Evolutionary conservation across 2,329 filamentous ascomycete genomes (phyloP).

Genomic region (Cladosporium sp.): DNA sequence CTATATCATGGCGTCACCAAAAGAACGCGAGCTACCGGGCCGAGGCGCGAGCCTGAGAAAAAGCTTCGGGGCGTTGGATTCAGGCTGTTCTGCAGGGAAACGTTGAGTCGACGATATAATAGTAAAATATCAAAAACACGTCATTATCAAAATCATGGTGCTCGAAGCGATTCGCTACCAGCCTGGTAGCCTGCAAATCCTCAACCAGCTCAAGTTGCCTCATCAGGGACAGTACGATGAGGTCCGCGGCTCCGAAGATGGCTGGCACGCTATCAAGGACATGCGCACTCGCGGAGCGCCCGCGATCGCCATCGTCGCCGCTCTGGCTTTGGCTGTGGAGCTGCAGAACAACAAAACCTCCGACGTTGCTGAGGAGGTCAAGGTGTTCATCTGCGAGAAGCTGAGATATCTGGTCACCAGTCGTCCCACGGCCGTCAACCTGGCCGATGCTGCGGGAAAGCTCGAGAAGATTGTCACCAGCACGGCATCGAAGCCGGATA

Average conservation of each 20-base stretch:
- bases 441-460: conserved; percentile 82
- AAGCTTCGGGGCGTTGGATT: conserved; percentile 3
- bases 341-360: conserved; percentile 56
- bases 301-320: conserved; percentile 97
- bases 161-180: conserved; percentile 76
- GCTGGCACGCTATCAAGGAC: conserved; percentile 75
- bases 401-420: conserved; percentile 85
- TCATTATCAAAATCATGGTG: conserved; percentile 38
- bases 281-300: conserved; percentile 82
- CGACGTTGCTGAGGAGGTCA: conserved; percentile 56
- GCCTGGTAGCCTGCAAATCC: conserved; percentile 67
- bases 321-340: conserved; percentile 82
- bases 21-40: neutral
- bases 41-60: neutral
- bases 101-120: neutral
- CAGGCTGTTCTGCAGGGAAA: conserved; percentile 6
- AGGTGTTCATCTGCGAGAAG: conserved; percentile 65
- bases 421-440: conserved; percentile 89
- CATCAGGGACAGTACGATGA: conserved; percentile 76
- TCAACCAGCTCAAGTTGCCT: conserved; percentile 79
- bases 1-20: conserved; percentile 11
- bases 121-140: neutral
- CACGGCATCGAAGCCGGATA: conserved; percentile 38
- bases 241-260: conserved; percentile 66
- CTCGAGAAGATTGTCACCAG: conserved; percentile 63